Base-by-base conservation (phyloP, 129 eudicot species). In the Logfia minima region DNA sequence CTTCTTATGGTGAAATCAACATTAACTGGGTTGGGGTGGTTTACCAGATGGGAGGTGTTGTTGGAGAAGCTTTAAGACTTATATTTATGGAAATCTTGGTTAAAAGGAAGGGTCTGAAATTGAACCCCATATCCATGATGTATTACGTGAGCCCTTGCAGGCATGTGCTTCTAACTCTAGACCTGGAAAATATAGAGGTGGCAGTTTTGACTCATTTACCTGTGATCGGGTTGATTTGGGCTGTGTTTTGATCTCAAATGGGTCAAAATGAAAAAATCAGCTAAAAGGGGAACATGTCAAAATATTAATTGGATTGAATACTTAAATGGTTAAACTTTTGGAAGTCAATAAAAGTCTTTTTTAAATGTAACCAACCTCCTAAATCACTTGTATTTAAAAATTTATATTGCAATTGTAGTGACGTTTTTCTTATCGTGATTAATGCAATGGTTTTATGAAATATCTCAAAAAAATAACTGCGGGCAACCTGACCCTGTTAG, bases 121-220 rank as follows among this genome's bases (percentile, higher is more conserved):
- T 95, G 35, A 95, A 91, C 66, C 99, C 99, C 23, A 80, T 95
- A 65, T 86, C 99, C 66, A 64, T 95, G 77, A 95, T 91, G 96
- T 95, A 95, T 79, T 95, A 95, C 74, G 99, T 89, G 71, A 91
- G 96, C 79, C 96, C 99, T 67, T 95, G 97, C 96, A 95, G 99
- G 99, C 85, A 83, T 72, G 88, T 85, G 21, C 24, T 68, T 64
- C 45, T 56, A 65, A 68, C 68, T 62, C 71, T 75, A 55, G 17
- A 48, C 60, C 72, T 61, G 55, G 18, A 43, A 21, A 41, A 22
- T 39, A 35, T 39, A 55, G 66, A 73, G 48, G 77, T 73, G 68
- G 77, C 35, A 4, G 3, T 61, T 65, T 74, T 28, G n/a, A 41
- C 43, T 14, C 31, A 28, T 51, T 26, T 45, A n/a, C 18, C 5